phyloP scores from a whole-genome alignment of 306 rosid species.

The Ormosia emarginata region DNA sequence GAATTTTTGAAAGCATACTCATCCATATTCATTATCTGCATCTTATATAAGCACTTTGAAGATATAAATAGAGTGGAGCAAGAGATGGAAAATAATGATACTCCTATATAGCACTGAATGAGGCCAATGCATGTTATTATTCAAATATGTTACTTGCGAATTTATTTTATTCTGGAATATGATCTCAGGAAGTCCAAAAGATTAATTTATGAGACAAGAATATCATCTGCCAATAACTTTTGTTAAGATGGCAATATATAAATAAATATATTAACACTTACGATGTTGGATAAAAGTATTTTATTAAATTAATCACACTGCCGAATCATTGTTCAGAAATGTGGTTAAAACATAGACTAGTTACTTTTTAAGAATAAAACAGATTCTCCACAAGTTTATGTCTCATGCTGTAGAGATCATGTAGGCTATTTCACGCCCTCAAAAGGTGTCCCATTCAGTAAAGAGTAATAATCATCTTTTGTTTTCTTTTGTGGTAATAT shows the following conservation, averaged over 20 bases:
- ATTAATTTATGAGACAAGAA: background rate
- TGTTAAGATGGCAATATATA: background rate
- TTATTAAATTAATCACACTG: conserved; percentile 9
- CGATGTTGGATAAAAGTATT: conserved; percentile 24
- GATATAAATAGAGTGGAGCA: background rate
- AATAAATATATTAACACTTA: background rate
- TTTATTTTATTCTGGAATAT: background rate
- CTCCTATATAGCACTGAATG: background rate
- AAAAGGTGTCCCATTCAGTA: conserved; percentile 16
- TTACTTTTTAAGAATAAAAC: conserved; percentile 25
- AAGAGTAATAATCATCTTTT: conserved; percentile 16
- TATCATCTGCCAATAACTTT: background rate
- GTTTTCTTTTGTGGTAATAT: background rate
- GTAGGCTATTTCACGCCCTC: conserved; percentile 11
- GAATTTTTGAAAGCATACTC: background rate
- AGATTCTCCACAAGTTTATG: conserved; percentile 52
- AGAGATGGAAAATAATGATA: background rate
- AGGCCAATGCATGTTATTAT: background rate
- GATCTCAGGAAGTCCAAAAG: background rate
- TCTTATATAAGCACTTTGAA: background rate
- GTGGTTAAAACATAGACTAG: conserved; percentile 35
- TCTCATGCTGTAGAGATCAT: conserved; percentile 22
- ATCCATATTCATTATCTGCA: background rate
- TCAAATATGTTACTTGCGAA: background rate
- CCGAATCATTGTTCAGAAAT: conserved; percentile 42